These are phyloP conservation scores for Apostasia shenzhenica DNA, from an alignment of 106 monocot genomes.

Conservation along the genomic window DNA sequence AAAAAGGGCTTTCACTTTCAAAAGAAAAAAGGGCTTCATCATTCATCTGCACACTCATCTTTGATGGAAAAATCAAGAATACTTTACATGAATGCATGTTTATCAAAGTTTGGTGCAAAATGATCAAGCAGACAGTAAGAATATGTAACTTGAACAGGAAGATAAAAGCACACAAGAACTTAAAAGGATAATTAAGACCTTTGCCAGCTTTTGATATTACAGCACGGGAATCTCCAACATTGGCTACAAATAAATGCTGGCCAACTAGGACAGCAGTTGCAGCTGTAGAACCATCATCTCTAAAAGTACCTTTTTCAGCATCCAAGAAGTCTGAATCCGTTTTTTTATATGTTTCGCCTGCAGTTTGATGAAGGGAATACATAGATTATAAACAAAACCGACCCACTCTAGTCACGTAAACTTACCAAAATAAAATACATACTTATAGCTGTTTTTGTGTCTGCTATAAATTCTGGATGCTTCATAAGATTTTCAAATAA, in stretches of 20 bases:
- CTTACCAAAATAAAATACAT: not conserved
- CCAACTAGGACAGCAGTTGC: slow-evolving; percentile 84
- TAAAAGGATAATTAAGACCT: slow-evolving; percentile 23
- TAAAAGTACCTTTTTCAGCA: slow-evolving; percentile 51
- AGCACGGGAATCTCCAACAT: slow-evolving; percentile 96
- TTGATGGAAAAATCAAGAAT: too few species aligned
- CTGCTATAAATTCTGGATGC: slow-evolving; percentile 72
- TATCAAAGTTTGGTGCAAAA: too few species aligned
- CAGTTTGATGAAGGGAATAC: not conserved
- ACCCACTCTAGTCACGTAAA: too few species aligned
- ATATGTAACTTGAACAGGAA: too few species aligned
- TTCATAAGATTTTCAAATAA: slow-evolving; percentile 87
- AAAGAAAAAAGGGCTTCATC: too few species aligned
- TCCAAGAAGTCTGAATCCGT: slow-evolving; percentile 89
- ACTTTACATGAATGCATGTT: too few species aligned
- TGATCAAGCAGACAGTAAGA: too few species aligned
- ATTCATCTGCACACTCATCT: too few species aligned
- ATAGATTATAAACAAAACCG: not conserved
- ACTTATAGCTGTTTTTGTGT: slow-evolving; percentile 88
- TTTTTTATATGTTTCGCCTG: slow-evolving; percentile 80
- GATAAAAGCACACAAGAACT: too few species aligned
- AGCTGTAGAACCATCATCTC: slow-evolving; percentile 97
- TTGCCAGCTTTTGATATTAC: slow-evolving; percentile 80
- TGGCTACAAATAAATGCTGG: slow-evolving; percentile 82
- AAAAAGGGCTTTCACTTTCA: too few species aligned